Conservation (phyloP, 192 early-diverging fungal species). For the Backusella mclennaniae region DNA sequence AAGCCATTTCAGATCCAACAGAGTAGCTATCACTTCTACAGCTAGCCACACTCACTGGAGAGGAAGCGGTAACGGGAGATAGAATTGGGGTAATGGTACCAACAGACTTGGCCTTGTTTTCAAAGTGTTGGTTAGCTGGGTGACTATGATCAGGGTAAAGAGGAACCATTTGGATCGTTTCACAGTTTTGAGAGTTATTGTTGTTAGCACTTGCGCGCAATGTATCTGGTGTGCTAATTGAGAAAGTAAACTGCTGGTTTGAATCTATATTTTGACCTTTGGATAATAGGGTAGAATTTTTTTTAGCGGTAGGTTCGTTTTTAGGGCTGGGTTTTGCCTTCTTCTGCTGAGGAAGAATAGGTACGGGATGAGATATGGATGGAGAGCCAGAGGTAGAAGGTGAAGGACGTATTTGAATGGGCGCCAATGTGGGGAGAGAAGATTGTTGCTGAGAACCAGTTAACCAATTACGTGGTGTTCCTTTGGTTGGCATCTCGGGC, state of each 20-base stretch:
- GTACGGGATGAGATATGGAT: background rate
- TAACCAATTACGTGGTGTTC: background rate
- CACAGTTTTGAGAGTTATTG: background rate
- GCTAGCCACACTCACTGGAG: slow-evolving; percentile 3
- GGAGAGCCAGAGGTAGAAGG: background rate
- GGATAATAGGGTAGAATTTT: background rate
- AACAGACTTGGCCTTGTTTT: background rate
- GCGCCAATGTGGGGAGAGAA: background rate
- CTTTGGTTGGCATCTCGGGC: background rate
- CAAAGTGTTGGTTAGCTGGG: background rate
- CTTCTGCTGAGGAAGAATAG: background rate
- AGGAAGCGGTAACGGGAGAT: background rate
- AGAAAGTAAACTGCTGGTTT: slow-evolving; percentile 16
- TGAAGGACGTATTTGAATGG: slow-evolving; percentile 1
- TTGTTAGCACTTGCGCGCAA: background rate
- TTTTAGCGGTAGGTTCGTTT: background rate
- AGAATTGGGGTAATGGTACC: background rate
- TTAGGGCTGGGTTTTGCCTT: background rate
- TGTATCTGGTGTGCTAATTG: slow-evolving; percentile 20
- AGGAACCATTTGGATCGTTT: slow-evolving; percentile 7
- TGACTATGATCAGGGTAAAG: slow-evolving; percentile 19
- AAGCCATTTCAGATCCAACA: background rate
- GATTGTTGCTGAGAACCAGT: background rate
- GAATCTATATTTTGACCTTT: background rate
- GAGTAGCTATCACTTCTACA: background rate